Evolutionary conservation across 768 basidiomycete genomes (phyloP).

Genomic region (Lenzites betulinus): DNA sequence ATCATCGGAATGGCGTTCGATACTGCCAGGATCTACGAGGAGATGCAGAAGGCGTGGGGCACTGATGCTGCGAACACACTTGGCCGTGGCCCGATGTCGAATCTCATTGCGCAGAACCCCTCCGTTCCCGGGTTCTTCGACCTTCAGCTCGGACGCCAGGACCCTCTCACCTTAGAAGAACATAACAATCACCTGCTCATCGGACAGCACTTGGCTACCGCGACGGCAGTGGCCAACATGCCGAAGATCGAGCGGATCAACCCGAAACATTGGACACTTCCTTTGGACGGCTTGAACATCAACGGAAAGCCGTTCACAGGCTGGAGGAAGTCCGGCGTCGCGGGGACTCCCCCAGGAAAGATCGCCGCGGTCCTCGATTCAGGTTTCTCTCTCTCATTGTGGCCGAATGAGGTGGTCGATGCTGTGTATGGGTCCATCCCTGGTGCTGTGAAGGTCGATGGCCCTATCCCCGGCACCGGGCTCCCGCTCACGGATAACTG

Average conservation of each 20-base stretch:
- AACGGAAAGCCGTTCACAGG: slow-evolving; percentile 48
- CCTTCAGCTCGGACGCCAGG: slow-evolving; percentile 25
- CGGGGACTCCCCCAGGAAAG: slow-evolving; percentile 21
- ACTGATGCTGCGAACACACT: neutral
- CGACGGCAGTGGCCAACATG: slow-evolving; percentile 13
- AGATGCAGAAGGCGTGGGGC: slow-evolving; percentile 15
- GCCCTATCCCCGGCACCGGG: slow-evolving; percentile 14
- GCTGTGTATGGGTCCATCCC: slow-evolving; percentile 33
- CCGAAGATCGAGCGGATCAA: slow-evolving; percentile 39
- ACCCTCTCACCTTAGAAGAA: slow-evolving; percentile 17
- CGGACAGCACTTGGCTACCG: slow-evolving; percentile 24
- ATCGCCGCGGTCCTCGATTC: slow-evolving; percentile 32
- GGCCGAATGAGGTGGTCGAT: slow-evolving; percentile 24
- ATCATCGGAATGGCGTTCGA: slow-evolving; percentile 79
- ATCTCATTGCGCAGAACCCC: slow-evolving; percentile 27
- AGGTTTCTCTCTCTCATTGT: slow-evolving; percentile 30
- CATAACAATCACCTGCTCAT: slow-evolving; percentile 32
- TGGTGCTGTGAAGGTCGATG: slow-evolving; percentile 29
- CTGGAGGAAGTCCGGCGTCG: slow-evolving; percentile 39
- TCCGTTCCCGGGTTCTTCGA: slow-evolving; percentile 27
- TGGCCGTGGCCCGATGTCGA: slow-evolving; percentile 24
- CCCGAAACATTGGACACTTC: slow-evolving; percentile 28
- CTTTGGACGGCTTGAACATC: slow-evolving; percentile 45
- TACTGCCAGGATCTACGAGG: slow-evolving; percentile 64
- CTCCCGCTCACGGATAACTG: slow-evolving; percentile 23